phyloP scores from a whole-genome alignment of 2,329 filamentous ascomycete genomes.

The Biscogniauxia sp. region DNA sequence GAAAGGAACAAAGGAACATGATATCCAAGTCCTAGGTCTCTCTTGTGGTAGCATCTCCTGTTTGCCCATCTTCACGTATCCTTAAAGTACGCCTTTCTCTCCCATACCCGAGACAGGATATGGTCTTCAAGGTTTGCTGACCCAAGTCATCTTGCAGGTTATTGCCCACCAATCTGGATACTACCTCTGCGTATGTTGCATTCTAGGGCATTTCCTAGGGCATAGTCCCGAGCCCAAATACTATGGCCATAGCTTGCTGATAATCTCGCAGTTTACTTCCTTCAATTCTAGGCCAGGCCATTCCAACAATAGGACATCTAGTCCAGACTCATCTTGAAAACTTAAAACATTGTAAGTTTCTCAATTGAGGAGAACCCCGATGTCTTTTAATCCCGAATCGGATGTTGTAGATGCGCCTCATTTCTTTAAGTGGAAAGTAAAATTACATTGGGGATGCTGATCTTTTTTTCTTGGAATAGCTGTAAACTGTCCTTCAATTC shows the following conservation, averaged over 20 bases:
- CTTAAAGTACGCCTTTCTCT: background rate
- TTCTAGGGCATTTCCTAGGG: background rate
- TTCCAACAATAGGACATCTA: background rate
- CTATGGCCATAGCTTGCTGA: background rate
- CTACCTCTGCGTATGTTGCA: background rate
- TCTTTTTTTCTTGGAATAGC: background rate
- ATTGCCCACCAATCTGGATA: background rate
- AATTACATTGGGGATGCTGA: background rate
- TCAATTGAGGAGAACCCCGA: background rate
- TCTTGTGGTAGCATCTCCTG: background rate
- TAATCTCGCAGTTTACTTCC: background rate
- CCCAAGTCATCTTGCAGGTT: background rate
- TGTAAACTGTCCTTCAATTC: background rate
- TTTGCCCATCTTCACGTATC: background rate
- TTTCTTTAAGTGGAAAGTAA: background rate
- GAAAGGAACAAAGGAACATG: background rate
- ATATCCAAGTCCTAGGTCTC: background rate
- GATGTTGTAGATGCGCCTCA: background rate
- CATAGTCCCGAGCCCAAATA: background rate
- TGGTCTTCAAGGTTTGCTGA: background rate
- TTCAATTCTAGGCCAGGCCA: background rate
- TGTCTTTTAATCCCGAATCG: background rate
- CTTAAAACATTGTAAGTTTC: background rate
- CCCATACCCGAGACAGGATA: background rate
- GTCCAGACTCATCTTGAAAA: background rate